Percentiles rank a stretch among this genome's conserved stretches.
These are phyloP conservation scores for Acorus gramineus DNA, from an alignment of 106 monocot genomes.

Conservation along the genomic window DNA sequence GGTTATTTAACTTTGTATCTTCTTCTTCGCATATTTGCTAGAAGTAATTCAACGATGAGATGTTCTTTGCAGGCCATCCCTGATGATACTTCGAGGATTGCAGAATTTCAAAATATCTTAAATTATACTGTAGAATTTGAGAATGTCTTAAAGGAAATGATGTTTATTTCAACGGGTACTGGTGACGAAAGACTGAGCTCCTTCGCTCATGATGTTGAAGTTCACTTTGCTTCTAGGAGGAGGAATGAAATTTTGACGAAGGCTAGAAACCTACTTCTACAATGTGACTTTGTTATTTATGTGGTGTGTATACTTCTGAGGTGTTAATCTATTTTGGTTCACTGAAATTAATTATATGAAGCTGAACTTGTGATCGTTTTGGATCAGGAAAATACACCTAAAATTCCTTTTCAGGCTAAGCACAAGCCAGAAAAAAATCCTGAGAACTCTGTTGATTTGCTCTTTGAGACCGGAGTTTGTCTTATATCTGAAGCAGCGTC, in stretches of 20 bases:
- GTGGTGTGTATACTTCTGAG: slow-evolving; percentile 32
- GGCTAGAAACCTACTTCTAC: slow-evolving; percentile 57
- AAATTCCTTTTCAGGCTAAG: slow-evolving; percentile 17
- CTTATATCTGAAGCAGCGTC: slow-evolving; percentile 57
- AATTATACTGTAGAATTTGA: slow-evolving; percentile 72
- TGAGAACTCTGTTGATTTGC: slow-evolving; percentile 42
- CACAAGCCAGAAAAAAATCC: slow-evolving; percentile 19
- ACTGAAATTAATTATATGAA: neutral
- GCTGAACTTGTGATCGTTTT: neutral
- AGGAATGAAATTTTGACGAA: slow-evolving; percentile 77
- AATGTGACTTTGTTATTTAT: slow-evolving; percentile 39
- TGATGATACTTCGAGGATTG: slow-evolving; percentile 70
- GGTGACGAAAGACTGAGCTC: slow-evolving; percentile 59
- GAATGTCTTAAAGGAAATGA: slow-evolving; percentile 48
- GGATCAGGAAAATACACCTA: slow-evolving; percentile 22
- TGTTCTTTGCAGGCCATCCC: slow-evolving; percentile 61
- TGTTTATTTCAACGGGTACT: slow-evolving; percentile 54
- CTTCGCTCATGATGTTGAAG: slow-evolving; percentile 76
- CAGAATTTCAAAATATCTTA: slow-evolving; percentile 65
- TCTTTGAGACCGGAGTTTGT: slow-evolving; percentile 67
- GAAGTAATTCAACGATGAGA: too few relatives aligned
- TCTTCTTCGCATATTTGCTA: too few relatives aligned
- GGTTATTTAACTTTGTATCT: too few relatives aligned
- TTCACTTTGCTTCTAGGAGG: slow-evolving; percentile 78
- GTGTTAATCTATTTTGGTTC: neutral